Conservation (phyloP, 164 flowering plant genomes). For the Paratinospora sagittata region DNA sequence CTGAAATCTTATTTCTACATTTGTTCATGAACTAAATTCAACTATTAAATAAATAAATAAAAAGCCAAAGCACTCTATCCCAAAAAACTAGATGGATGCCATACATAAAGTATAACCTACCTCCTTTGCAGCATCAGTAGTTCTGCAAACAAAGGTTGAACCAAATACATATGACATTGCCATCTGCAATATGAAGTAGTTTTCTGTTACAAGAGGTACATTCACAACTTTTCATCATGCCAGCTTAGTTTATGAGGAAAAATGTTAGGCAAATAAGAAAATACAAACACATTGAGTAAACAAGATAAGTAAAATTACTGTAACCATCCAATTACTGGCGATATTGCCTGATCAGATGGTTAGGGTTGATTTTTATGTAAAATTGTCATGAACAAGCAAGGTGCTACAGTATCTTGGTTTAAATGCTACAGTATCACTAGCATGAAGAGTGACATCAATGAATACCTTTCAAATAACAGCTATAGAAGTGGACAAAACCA, state of each 20-base stretch:
- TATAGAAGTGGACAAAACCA: too few species aligned
- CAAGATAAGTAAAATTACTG: not conserved
- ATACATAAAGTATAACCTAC: constrained; percentile 28
- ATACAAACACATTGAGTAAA: not conserved
- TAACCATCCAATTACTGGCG: not conserved
- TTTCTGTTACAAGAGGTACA: not conserved
- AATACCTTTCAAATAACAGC: too few species aligned
- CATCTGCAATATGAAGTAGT: constrained; percentile 42
- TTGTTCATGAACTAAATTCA: not conserved
- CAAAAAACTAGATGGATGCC: not conserved
- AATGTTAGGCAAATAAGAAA: not conserved
- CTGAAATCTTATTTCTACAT: not conserved
- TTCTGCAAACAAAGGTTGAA: constrained; percentile 90
- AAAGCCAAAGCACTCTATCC: not conserved
- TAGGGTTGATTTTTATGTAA: too few species aligned
- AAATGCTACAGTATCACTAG: too few species aligned
- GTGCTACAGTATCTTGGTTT: too few species aligned
- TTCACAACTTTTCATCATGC: not conserved
- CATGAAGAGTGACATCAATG: too few species aligned
- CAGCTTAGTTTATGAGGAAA: not conserved
- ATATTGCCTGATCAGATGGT: too few species aligned
- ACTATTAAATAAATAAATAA: not conserved
- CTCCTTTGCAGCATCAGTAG: constrained; percentile 80
- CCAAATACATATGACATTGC: constrained; percentile 97
- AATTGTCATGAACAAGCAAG: too few species aligned